Evolutionary conservation across 163 green algal species (phyloP), one percentile per base, ranked within the genome.

Genomic region (Scenedesmus sp.): DNA sequence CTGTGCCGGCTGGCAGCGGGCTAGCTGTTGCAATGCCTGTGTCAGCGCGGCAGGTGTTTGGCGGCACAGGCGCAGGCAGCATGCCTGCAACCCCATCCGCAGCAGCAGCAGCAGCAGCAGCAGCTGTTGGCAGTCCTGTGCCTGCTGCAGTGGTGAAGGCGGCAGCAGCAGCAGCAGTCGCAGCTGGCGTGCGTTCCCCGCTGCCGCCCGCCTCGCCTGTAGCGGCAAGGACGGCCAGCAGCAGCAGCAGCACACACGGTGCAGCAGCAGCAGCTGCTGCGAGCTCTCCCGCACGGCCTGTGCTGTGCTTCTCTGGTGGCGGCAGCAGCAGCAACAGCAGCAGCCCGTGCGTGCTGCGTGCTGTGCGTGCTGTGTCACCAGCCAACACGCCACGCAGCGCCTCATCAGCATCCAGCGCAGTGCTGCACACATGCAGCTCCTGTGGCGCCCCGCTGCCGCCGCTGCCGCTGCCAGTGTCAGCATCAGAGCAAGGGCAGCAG

Each of bases 341-440:
- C 3, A 52, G 70, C 23, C 23, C 70, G 23, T 79, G 70, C 7
- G 70, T 79, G 23, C 23, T 23, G 20, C 70, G 15, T 13, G 70
- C 70, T 52, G 70, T 52, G 70, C 70, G 70, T 46, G 70, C 70
- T 79, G 70, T 52, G 20, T 89, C 60, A 18, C 60, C 83, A 4
- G 77, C 57, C 23, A 89, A 81, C 56, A 79, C 84, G 4, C 84
- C 84, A 8, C 46, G 84, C 18, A 73, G n/a, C 34, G 56, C 60
- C 3, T 81, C 60, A 10, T n/a, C 70, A 52, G 70, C 70, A 13
- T 46, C 34, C 34, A 13, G 3, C 13, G 70, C 70, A 52, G 70
- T 81, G 20, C 9, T 88, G n/a, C 84, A 89, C 64, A 89, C 87
- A 6, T 91, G 87, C 87, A 26, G 46, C 20, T 76, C 83, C 1